Conservation (phyloP, 768 basidiomycete species). For the Termitomyces sp. region DNA sequence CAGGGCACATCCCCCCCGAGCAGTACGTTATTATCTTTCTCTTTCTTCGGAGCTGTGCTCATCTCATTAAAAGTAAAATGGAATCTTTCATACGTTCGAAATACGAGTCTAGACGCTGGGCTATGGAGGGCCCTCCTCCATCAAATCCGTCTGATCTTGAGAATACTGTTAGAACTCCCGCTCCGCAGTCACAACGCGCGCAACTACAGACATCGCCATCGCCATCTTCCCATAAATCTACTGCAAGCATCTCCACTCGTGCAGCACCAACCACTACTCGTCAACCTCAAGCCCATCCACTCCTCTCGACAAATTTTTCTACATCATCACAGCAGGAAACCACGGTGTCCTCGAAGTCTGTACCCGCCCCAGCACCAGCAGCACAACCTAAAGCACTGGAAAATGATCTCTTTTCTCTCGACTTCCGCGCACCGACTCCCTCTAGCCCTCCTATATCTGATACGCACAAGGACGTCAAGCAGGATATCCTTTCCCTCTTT, state of each 20-base stretch:
- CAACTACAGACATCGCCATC: conserved; percentile 20
- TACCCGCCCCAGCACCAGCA: conserved; percentile 22
- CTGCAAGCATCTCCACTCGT: conserved; percentile 16
- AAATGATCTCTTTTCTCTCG: conserved; percentile 78
- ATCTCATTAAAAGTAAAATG: conserved; percentile 67
- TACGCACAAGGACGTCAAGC: conserved; percentile 59
- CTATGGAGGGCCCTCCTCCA: conserved; percentile 83
- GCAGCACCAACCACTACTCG: conserved; percentile 26
- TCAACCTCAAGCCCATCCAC: conserved; percentile 49
- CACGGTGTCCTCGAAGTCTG: conserved; percentile 16
- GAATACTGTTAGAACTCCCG: conserved; percentile 22
- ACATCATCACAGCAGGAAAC: conserved; percentile 11
- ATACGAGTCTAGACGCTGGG: conserved; percentile 93
- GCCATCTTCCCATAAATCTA: conserved; percentile 20
- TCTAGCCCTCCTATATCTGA: conserved; percentile 20
- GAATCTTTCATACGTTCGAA: conserved; percentile 97
- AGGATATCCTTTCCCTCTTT: conserved; percentile 84
- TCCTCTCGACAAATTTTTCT: conserved; percentile 40
- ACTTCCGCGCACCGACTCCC: conserved; percentile 65
- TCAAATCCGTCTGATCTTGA: conserved; percentile 78
- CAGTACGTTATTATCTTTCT: conserved; percentile 56
- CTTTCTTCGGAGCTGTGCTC: neutral
- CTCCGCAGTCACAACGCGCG: conserved; percentile 14
- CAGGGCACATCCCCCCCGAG: conserved; percentile 88
- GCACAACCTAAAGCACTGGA: conserved; percentile 27